phyloP scores from a whole-genome alignment of 129 eudicot genomes.

The Escallonia rubra region DNA sequence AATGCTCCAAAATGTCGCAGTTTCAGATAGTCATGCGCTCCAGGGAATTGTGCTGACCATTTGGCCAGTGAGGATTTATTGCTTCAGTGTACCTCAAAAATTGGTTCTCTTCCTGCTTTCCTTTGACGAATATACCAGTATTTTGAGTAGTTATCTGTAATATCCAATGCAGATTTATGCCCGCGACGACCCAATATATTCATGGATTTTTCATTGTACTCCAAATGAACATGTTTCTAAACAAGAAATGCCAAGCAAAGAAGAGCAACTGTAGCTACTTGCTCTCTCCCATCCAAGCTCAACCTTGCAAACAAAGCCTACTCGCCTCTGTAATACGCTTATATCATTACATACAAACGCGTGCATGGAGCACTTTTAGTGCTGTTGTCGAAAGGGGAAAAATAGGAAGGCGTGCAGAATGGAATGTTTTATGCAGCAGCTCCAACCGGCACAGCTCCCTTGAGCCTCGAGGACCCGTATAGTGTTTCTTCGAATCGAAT shows the following conservation, averaged over 20 bases:
- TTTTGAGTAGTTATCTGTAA: too few species aligned
- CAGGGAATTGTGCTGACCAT: too few species aligned
- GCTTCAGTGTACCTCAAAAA: too few species aligned
- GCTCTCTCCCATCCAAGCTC: slow-evolving; percentile 1
- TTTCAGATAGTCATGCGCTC: too few species aligned
- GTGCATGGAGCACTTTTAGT: slow-evolving; percentile 7
- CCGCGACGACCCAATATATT: slow-evolving; percentile 3
- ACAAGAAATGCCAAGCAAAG: slow-evolving; percentile 26
- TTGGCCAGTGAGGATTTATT: too few species aligned
- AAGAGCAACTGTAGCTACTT: slow-evolving; percentile 3
- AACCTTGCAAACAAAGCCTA: slow-evolving; percentile 3
- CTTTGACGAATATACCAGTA: too few species aligned
- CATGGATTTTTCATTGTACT: slow-evolving; percentile 7
- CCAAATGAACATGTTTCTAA: background rate
- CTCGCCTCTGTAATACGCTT: background rate
- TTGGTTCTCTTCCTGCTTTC: too few species aligned
- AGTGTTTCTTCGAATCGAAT: slow-evolving; percentile 91
- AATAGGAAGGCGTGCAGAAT: slow-evolving; percentile 1
- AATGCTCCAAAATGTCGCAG: too few species aligned
- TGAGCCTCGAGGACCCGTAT: slow-evolving; percentile 92
- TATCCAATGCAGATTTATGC: background rate
- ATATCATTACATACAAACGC: background rate
- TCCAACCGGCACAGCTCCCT: slow-evolving; percentile 75
- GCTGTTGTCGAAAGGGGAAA: slow-evolving; percentile 4
- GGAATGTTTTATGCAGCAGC: slow-evolving; percentile 55